phyloP scores from a whole-genome alignment of 2,329 filamentous ascomycete species.

The Aureobasidium sp. region DNA sequence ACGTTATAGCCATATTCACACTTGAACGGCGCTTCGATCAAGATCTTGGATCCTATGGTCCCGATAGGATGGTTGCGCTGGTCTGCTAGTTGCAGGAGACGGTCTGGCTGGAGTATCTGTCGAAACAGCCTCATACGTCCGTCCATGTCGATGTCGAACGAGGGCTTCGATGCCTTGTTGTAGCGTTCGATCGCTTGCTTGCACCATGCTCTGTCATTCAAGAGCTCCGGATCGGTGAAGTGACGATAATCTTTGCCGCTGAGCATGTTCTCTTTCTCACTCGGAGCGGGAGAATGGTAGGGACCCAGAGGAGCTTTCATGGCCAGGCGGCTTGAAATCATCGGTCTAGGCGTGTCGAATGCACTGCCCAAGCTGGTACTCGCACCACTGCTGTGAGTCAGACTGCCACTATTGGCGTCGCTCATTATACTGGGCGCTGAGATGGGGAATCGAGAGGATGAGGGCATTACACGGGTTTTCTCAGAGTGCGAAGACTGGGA shows the following conservation, averaged over 20 bases:
- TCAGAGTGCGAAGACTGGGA: background rate
- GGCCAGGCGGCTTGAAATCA: background rate
- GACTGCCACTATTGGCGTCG: background rate
- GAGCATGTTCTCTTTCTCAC: slow-evolving; percentile 88
- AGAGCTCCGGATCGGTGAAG: slow-evolving; percentile 63
- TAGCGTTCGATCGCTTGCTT: slow-evolving; percentile 74
- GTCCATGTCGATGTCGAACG: slow-evolving; percentile 55
- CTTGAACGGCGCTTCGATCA: slow-evolving; percentile 80
- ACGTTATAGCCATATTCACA: slow-evolving; percentile 98
- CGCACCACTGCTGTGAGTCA: background rate
- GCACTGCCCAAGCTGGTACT: slow-evolving; percentile 2
- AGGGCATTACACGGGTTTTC: background rate
- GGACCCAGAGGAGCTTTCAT: background rate
- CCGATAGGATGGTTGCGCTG: slow-evolving; percentile 44
- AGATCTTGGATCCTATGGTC: slow-evolving; percentile 64
- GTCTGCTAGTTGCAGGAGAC: slow-evolving; percentile 31
- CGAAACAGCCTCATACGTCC: slow-evolving; percentile 65
- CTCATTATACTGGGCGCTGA: background rate
- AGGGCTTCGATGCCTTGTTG: slow-evolving; percentile 74
- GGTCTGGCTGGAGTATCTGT: slow-evolving; percentile 61
- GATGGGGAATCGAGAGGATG: background rate
- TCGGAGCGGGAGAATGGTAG: slow-evolving; percentile 15
- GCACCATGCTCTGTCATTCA: slow-evolving; percentile 79
- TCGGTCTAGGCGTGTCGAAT: slow-evolving; percentile 1
- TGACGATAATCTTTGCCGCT: slow-evolving; percentile 70